phyloP scores from a whole-genome alignment of 352 stramenopile genomes.

The Pseudoperonospora humuli region DNA sequence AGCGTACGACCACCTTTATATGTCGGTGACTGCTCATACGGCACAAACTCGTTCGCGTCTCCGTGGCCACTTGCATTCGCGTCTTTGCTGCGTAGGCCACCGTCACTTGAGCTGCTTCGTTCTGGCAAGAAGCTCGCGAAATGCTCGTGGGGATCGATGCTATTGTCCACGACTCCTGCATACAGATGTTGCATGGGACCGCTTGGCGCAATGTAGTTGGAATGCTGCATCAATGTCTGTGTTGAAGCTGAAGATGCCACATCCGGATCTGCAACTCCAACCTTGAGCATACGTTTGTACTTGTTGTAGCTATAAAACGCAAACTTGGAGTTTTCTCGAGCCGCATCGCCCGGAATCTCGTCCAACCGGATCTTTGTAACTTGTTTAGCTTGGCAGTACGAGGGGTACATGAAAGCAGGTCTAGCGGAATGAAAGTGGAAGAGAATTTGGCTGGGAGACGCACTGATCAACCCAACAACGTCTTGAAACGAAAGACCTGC shows the following conservation, averaged over 20 bases:
- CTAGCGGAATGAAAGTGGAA: slow-evolving; percentile 81
- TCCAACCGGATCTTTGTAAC: slow-evolving; percentile 41
- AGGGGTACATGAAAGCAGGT: slow-evolving; percentile 54
- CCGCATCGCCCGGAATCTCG: slow-evolving; percentile 29
- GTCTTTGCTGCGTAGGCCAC: slow-evolving; percentile 4
- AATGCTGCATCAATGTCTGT: slow-evolving; percentile 30
- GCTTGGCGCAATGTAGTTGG: slow-evolving; percentile 67
- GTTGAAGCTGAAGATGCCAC: slow-evolving; percentile 23
- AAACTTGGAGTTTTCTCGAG: slow-evolving; percentile 37
- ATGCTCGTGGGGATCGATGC: slow-evolving; percentile 83
- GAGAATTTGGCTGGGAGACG: slow-evolving; percentile 51
- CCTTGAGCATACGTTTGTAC: slow-evolving; percentile 53
- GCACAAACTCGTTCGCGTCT: slow-evolving; percentile 66
- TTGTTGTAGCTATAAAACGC: slow-evolving; percentile 66
- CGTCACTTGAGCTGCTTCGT: slow-evolving; percentile 6
- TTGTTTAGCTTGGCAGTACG: slow-evolving; percentile 54
- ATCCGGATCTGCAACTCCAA: slow-evolving; percentile 34
- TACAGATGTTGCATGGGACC: slow-evolving; percentile 86
- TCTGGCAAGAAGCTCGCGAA: slow-evolving; percentile 81
- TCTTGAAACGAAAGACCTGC: slow-evolving; percentile 59
- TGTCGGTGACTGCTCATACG: slow-evolving; percentile 85
- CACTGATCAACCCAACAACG: slow-evolving; percentile 62
- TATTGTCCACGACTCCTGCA: slow-evolving; percentile 83
- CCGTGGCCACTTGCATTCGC: slow-evolving; percentile 5
- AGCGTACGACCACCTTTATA: slow-evolving; percentile 82